These are phyloP conservation scores for Aphanomyces cochlioides DNA, from an alignment of 352 stramenopile genomes.

Conservation along the genomic window DNA sequence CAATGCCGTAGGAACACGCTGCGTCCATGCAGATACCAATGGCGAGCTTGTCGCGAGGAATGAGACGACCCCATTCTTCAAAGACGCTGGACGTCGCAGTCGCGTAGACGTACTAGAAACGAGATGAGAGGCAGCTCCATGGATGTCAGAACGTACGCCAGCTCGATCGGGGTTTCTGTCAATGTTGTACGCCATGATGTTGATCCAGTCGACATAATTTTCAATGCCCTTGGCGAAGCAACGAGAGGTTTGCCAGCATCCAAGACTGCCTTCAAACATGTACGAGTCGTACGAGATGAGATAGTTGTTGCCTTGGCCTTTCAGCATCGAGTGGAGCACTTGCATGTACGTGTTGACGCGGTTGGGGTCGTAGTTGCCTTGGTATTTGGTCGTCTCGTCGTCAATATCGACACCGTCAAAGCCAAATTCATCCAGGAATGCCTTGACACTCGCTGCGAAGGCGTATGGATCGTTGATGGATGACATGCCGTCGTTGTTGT, in stretches of 20 bases:
- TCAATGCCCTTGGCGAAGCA: constrained; percentile 61
- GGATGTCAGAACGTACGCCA: constrained; percentile 46
- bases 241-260: constrained; percentile 39
- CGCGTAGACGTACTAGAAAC: constrained; percentile 1
- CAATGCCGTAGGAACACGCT: constrained; percentile 62
- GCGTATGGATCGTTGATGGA: constrained; percentile 39
- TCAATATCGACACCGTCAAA: constrained; percentile 77
- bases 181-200: constrained; percentile 85
- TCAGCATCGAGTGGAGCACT: constrained; percentile 45
- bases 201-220: constrained; percentile 69
- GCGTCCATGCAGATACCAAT: constrained; percentile 54
- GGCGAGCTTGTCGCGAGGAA: constrained; percentile 34
- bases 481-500: constrained; percentile 68
- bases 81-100: background rate
- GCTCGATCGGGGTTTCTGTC: constrained; percentile 46
- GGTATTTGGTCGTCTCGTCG: constrained; percentile 57
- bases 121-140: background rate
- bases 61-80: constrained; percentile 6
- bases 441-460: constrained; percentile 52
- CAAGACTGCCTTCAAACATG: constrained; percentile 44
- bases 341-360: constrained; percentile 46
- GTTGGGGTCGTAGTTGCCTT: constrained; percentile 47
- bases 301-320: constrained; percentile 35
- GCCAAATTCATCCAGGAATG: constrained; percentile 53
- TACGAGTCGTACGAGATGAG: constrained; percentile 75